Evolutionary conservation across 768 basidiomycete species (phyloP), one percentile per base, ranked within the genome.

Genomic region (Albatrellus ellisii): DNA sequence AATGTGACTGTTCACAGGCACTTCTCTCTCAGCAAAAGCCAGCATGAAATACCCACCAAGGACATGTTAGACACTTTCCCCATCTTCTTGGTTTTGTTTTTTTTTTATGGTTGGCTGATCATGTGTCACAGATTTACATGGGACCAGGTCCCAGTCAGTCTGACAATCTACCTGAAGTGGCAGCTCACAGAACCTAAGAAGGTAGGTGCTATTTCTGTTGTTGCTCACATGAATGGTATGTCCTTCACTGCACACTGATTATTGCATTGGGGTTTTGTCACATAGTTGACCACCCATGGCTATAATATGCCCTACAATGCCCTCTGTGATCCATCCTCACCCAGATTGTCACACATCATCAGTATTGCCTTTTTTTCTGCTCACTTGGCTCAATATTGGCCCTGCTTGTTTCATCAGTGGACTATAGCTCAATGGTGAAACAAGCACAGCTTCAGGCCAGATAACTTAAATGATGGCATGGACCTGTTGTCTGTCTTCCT

Each of bases 151-250:
- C 86, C 86, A 20, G 86, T 87, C 46, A 75, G 77, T 60, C 61
- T 88, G 56, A 85, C 78, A 4, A 79, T 89, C 47, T 89, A 87
- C 55, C 66, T 89, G 36, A 86, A 87, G 58, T 89, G 82, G 70
- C 71, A 74, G 45, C 55, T 75, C 25, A 56, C 62, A 21, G 67
- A 71, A 38, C 73, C 72, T 22, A 61, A 74, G 11, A 69, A 69
- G 54, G 66, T 66, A 37, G 45, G 34, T 4, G 5, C 24, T 40
- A 17, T 27, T 28, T 11, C 18, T 4, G n/a, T n/a, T n/a, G n/a
- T n/a, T n/a, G n/a, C n/a, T n/a, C 26, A 33, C 8, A 21, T 3
- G 10, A 35, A n/a, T 36, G 12, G 18, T 40, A 9, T 35, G 31
- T 15, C n/a, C n/a, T n/a, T n/a, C n/a, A n/a, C n/a, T n/a, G n/a